Conservation (phyloP, 257 asterid species). For the Gentiana macrophylla region DNA sequence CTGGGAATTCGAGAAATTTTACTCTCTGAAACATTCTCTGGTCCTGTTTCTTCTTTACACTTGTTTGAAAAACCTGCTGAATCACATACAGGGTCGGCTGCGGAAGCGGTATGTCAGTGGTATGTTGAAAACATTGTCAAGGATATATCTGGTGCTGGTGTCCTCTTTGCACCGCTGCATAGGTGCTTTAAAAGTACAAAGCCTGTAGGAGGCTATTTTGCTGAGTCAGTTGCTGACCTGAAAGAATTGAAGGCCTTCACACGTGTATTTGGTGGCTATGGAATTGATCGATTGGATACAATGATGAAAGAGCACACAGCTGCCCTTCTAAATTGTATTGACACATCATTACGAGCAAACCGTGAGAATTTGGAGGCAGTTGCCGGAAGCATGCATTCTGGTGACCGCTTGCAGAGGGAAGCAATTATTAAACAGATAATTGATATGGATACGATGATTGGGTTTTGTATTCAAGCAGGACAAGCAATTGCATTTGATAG, state of each 20-base stretch:
- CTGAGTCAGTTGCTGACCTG: constrained; percentile 77
- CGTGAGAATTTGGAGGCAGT: constrained; percentile 87
- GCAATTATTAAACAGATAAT: constrained; percentile 71
- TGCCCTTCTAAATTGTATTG: constrained; percentile 87
- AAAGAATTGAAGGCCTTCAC: constrained; percentile 78
- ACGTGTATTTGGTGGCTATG: constrained; percentile 83
- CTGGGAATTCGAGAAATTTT: constrained; percentile 88
- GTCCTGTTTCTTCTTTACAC: constrained; percentile 93
- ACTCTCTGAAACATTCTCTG: constrained; percentile 83
- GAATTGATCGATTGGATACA: constrained; percentile 82
- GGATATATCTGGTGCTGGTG: constrained; percentile 79
- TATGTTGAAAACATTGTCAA: constrained; percentile 88
- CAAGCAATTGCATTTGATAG: constrained; percentile 77
- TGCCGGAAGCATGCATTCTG: constrained; percentile 92
- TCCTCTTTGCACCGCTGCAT: constrained; percentile 83
- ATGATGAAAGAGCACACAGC: constrained; percentile 97
- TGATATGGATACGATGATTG: constrained; percentile 91
- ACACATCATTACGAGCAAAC: constrained; percentile 83
- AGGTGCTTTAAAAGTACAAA: constrained; percentile 88
- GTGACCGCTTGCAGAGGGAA: constrained; percentile 71
- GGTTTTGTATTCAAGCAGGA: constrained; percentile 97
- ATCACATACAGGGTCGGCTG: constrained; percentile 76
- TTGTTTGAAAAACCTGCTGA: constrained; percentile 79
- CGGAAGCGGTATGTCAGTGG: constrained; percentile 93
- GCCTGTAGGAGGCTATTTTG: constrained; percentile 97